Base-by-base conservation (phyloP, 441 rosid species). In the Biscutella auriculata region DNA sequence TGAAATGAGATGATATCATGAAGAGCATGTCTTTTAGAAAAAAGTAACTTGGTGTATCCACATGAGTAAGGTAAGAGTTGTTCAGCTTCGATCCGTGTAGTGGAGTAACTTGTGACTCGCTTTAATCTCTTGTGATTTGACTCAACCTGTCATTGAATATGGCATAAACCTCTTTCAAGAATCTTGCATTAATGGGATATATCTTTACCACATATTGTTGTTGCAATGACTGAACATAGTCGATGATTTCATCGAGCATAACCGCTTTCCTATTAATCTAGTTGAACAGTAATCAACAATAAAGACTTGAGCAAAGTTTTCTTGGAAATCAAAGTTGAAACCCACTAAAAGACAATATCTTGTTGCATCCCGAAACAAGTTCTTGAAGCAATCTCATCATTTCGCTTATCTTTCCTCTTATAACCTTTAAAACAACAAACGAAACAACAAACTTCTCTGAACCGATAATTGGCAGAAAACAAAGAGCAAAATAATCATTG, bases 231-330 rank as follows among this genome's bases (percentile, higher is more conserved):
- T 84, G 88, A 66, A 84, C 92, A 65, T 84, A 84, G 73, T 84
- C 82, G 60, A 84, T 84, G 62, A 84, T 84, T 78, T 84, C 92
- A 59, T 84, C 88, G 9, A 84, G 92, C 92, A 84, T 84, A 48
- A 82, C 88, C 12, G 92, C 92, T 72, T 84, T 84, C 28, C 88
- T 88, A n/a, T 84, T 84, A 64, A 92, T 92, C 96, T 92, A 74
- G 65, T 57, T 69, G 34, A 66, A 55, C 19, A 55, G 48, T 50
- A 1, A 54, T 29, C 39, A 68, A 57, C 60, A 60, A 23, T 25
- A 45, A 25, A 60, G 14, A 42, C 35, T 10, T 63, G 4, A 63
- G 55, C 26, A 19, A 26, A 4, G 4, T 0, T 4, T 27, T 12
- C 9, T 33, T 8, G 9, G 8, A 33, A 27, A 42, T 17, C 17